Evolutionary conservation across 1,284 basidiomycete species (phyloP), one percentile per base, ranked within the genome.

Genomic region (Heliocybe sulcata): DNA sequence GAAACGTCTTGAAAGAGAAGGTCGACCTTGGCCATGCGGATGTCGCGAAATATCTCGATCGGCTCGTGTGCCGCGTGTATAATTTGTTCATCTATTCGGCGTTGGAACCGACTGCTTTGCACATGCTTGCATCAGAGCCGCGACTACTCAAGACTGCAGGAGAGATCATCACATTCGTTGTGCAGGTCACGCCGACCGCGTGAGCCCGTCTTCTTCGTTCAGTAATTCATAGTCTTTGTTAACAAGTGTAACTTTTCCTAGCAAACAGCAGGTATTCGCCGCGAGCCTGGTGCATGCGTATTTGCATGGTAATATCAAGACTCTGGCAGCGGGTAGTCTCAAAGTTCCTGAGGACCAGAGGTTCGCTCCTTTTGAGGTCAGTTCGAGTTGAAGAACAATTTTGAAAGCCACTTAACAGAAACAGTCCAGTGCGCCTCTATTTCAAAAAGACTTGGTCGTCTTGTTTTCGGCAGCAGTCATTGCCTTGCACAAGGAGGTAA

Each of bases 11-110:
- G 20, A 64, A 74, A 9, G 69, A 65, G n/a, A 97, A 97, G 70
- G 76, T 85, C 9, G 75, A 77, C 9, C 72, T 61, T 65, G 70
- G 56, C 64, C 79, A 96, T 65, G 65, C 71, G 1, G 94, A 97
- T 63, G 76, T 96, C 3, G 71, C 80, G 1, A 91, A 90, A 67
- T 92, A 92, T 64, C 77, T 88, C 47, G 88, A 93, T 57, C 74
- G 77, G 45, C 72, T 97, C 1, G 76, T 92, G 0, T 84, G 87
- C 3, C 73, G 80, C 22, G 63, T 97, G 14, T 90, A 84, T 62
- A 81, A 82, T 35, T 66, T 94, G 14, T 86, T 90, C 59, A 72
- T 93, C 20, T 77, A 73, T 56, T 80, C 85, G 2, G 77, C 83
- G 11, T 61, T 79, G 27, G 62, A 65, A 19, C 65, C 69, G 3